Base-by-base conservation (phyloP, 441 rosid genomes). In the Erodium moschatum region DNA sequence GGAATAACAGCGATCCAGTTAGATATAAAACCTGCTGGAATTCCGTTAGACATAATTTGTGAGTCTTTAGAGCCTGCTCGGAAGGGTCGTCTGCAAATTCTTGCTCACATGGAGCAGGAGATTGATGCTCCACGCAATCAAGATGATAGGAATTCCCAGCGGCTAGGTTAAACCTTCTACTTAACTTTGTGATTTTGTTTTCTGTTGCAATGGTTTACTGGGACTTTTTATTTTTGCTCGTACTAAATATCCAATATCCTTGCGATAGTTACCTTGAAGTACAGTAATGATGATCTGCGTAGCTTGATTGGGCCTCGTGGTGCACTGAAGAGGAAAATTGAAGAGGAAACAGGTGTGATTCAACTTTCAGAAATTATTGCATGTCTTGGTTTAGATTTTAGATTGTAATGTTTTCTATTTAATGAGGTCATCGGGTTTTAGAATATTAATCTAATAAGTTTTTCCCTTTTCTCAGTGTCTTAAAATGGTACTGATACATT, bases 11-110 rank as follows among this genome's bases (percentile, higher is more conserved):
- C 97, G 46, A 91, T 86, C 81, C 97, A 94, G 69, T 81, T 94
- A 80, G 99, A 94, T 81, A 94, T 94, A 78, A 94, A 94, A 75
- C 99, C 97, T 66, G 97, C 97, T 72, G 99, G 99, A 76, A 94
- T 94, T 75, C 97, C 97, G 7, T 74, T 94, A 78, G 95, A 90
- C 73, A 91, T 94, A 66, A 86, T 94, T 67, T 94, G 97, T 64
- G 97, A 94, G 80, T 71, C 85, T 69, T 82, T 94, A 71, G 91
- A 90, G 80, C 86, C 84, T 78, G 99, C 97, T 54, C 85, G 74
- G 64, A 84, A 84, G 77, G 99, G 94, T 44, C 96, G 99, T 72
- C 85, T 87, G 79, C 92, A 91, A 76, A 94, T 94, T 77, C 96
- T 91, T 68, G 86, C 85, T 69, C 91, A 83, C 79, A 90, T 94